Conservation (phyloP, 441 rosid genomes). For the Metrosideros polymorpha region DNA sequence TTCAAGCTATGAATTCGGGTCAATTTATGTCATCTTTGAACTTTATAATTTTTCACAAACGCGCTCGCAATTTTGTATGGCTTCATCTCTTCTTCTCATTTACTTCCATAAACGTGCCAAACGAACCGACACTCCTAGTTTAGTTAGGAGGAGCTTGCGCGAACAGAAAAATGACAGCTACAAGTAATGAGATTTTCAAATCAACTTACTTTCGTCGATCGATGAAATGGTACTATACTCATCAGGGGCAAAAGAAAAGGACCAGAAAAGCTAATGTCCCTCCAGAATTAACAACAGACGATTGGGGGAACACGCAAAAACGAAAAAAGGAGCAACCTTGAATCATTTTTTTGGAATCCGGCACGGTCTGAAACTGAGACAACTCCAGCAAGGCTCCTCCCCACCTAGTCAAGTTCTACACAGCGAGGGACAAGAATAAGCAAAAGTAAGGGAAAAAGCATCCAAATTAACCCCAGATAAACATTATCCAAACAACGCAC, state of each 20-base stretch:
- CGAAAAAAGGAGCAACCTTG: constrained; percentile 30
- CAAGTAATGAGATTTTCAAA: neutral
- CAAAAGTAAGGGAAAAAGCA: too few relatives aligned
- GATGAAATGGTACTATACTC: neutral
- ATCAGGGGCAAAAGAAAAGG: neutral
- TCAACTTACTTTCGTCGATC: neutral
- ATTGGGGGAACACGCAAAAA: neutral
- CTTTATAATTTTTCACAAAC: neutral
- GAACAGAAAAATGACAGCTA: neutral
- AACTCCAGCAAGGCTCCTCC: constrained; percentile 76
- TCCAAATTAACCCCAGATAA: neutral
- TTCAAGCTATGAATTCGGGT: neutral
- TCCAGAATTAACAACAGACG: neutral
- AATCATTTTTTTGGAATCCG: constrained; percentile 66
- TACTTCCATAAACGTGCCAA: neutral
- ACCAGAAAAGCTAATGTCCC: neutral
- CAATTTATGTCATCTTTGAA: neutral
- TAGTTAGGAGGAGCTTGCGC: neutral
- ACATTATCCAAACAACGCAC: neutral
- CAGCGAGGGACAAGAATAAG: neutral
- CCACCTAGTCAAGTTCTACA: constrained; percentile 88
- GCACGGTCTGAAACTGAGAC: constrained; percentile 65
- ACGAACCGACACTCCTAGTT: neutral
- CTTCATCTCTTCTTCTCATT: neutral
- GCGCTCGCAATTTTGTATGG: neutral